A percentile compares a stretch with the other conserved stretches of the same genome.
phyloP scores from a whole-genome alignment of 2,329 filamentous ascomycete genomes.

The Pleomassaria siparia region DNA sequence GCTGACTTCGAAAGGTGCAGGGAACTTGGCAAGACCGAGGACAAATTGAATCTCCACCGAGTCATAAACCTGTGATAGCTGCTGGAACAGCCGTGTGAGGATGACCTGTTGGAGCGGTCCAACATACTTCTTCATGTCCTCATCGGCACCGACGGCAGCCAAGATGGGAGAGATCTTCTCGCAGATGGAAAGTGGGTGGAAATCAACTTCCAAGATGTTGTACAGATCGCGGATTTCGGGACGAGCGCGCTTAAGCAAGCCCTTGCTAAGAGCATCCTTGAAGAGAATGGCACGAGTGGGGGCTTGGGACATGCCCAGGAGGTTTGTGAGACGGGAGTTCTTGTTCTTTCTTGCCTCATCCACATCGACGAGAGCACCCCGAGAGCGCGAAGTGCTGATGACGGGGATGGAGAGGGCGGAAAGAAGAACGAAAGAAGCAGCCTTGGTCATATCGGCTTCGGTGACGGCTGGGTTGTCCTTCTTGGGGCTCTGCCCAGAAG shows the following conservation, averaged over 20 bases:
- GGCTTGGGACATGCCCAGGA: constrained; percentile 87
- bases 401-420: constrained; percentile 97
- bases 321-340: constrained; percentile 94
- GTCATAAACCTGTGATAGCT: constrained; percentile 98
- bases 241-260: constrained; percentile 85
- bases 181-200: constrained; percentile 98
- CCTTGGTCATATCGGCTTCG: constrained; percentile 89
- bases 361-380: constrained; percentile 92
- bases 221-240: constrained; percentile 96
- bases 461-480: constrained; percentile 88
- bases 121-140: constrained; percentile 97
- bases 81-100: constrained; percentile 96
- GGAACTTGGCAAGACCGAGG: constrained; percentile 90
- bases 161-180: constrained; percentile 98
- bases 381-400: constrained; percentile 96
- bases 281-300: constrained; percentile 89
- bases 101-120: constrained; percentile 97
- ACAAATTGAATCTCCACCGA: constrained; percentile 95
- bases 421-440: constrained; percentile 91
- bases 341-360: constrained; percentile 98
- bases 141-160: constrained; percentile 85
- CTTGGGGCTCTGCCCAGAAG: constrained; percentile 85
- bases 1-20: constrained; percentile 91
- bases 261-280: constrained; percentile 94
- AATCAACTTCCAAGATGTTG: constrained; percentile 98